Percentiles rank a stretch among this genome's conserved stretches.
phyloP scores from a whole-genome alignment of 1,139 yeast species.

The Candida anutae region DNA sequence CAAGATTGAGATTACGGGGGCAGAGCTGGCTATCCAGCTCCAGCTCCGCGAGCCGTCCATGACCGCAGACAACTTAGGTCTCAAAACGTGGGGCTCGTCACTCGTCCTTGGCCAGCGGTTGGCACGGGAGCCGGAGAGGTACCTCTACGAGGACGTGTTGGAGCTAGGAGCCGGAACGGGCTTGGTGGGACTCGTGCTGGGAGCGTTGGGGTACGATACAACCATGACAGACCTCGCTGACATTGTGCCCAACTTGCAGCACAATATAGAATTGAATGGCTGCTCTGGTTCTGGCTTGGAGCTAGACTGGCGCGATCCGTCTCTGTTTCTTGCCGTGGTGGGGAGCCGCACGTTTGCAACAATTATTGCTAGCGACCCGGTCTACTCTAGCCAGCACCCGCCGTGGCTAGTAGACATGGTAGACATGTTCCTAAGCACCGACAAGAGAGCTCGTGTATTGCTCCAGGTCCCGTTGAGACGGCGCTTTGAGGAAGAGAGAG shows the following conservation, averaged over 20 bases:
- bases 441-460: slow-evolving; percentile 37
- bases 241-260: slow-evolving; percentile 58
- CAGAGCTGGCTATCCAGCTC: slow-evolving; percentile 19
- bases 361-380: slow-evolving; percentile 76
- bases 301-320: slow-evolving; percentile 73
- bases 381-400: slow-evolving; percentile 81
- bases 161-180: slow-evolving; percentile 97
- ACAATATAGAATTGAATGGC: slow-evolving; percentile 49
- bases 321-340: slow-evolving; percentile 15
- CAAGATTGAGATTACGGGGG: slow-evolving; percentile 29
- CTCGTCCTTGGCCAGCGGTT: slow-evolving; percentile 57
- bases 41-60: slow-evolving; percentile 72
- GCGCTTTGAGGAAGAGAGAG: slow-evolving; percentile 59
- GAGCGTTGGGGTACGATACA: slow-evolving; percentile 42
- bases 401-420: slow-evolving; percentile 58
- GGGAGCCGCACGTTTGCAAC: slow-evolving; percentile 35
- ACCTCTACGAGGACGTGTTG: slow-evolving; percentile 40
- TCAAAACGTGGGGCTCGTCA: slow-evolving; percentile 96
- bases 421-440: slow-evolving; percentile 24
- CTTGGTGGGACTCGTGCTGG: slow-evolving; percentile 66
- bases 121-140: slow-evolving; percentile 10
- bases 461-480: slow-evolving; percentile 72
- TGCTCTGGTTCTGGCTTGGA: slow-evolving; percentile 34
- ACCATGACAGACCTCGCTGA: slow-evolving; percentile 72
- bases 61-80: slow-evolving; percentile 79